phyloP scores from a whole-genome alignment of 257 asterid species.

The Jasminum sambac region DNA sequence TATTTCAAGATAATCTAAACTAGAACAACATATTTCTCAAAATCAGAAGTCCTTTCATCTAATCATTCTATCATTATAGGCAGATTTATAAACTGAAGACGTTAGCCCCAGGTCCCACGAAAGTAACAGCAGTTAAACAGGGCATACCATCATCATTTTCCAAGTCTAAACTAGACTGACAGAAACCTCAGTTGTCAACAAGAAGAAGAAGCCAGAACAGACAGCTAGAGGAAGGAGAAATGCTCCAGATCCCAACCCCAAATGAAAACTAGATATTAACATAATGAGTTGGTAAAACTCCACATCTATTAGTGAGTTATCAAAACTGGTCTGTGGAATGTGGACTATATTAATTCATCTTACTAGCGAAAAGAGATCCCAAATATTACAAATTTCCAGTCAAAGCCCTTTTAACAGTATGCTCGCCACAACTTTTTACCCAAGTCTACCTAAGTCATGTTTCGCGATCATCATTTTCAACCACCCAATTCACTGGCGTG shows the following conservation, averaged over 20 bases:
- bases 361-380: neutral
- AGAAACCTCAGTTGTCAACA: slow-evolving; percentile 4
- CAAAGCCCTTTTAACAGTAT: too few relatives aligned
- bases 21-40: neutral
- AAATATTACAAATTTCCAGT: neutral
- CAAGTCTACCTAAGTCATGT: too few relatives aligned
- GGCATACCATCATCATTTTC: slow-evolving; percentile 8
- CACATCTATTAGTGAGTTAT: neutral
- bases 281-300: neutral
- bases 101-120: slow-evolving; percentile 11
- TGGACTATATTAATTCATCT: neutral
- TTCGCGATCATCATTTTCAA: too few relatives aligned
- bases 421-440: too few relatives aligned
- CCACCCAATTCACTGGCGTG: too few relatives aligned
- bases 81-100: slow-evolving; percentile 8
- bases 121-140: slow-evolving; percentile 4
- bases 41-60: neutral
- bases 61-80: neutral
- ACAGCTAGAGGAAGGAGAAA: slow-evolving; percentile 15
- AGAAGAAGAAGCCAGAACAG: slow-evolving; percentile 4
- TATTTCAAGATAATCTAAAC: neutral
- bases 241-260: neutral
- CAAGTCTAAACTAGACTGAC: neutral
- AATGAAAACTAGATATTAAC: slow-evolving; percentile 3
- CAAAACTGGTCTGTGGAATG: neutral